Evolutionary conservation across 2,329 filamentous ascomycete genomes (phyloP).

Genomic region (Aspergillus melleus): DNA sequence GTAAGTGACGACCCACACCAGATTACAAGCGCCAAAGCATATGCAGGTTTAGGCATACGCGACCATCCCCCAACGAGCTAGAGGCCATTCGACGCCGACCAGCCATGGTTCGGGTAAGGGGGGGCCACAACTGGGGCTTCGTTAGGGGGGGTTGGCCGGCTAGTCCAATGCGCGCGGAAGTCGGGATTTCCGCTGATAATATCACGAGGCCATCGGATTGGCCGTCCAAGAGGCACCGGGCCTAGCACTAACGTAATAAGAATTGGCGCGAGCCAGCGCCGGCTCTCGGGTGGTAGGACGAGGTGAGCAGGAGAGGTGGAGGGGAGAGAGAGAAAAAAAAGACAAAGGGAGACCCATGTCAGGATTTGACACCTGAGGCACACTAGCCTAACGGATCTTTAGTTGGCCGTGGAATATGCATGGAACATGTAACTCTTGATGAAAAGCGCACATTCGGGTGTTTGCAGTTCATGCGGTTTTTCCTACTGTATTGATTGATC

Average conservation of each 20-base stretch:
- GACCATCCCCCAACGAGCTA: slow-evolving; percentile 17
- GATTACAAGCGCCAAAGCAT: slow-evolving; percentile 9
- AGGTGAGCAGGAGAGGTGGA: not conserved
- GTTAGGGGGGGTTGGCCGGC: not conserved
- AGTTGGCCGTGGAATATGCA: slow-evolving; percentile 41
- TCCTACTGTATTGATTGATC: too few species aligned
- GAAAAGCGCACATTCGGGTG: not conserved
- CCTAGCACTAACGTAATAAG: slow-evolving; percentile 17
- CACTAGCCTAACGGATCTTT: slow-evolving; percentile 9
- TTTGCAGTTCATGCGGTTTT: slow-evolving; percentile 1
- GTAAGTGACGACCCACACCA: not conserved
- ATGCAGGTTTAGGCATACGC: slow-evolving; percentile 19
- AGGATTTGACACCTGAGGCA: slow-evolving; percentile 1
- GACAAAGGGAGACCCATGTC: too few species aligned
- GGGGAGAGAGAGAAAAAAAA: too few species aligned
- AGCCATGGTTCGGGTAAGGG: slow-evolving; percentile 16
- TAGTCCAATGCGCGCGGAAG: slow-evolving; percentile 18
- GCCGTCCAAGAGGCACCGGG: not conserved
- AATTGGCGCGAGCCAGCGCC: slow-evolving; percentile 14
- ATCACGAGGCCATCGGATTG: slow-evolving; percentile 15
- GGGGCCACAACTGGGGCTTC: slow-evolving; percentile 1
- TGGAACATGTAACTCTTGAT: slow-evolving; percentile 32
- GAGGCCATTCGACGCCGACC: slow-evolving; percentile 8
- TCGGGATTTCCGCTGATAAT: slow-evolving; percentile 22
- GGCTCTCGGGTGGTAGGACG: not conserved